phyloP scores from a whole-genome alignment of 1,139 yeast genomes.

The Trichomonascaceae sp. region DNA sequence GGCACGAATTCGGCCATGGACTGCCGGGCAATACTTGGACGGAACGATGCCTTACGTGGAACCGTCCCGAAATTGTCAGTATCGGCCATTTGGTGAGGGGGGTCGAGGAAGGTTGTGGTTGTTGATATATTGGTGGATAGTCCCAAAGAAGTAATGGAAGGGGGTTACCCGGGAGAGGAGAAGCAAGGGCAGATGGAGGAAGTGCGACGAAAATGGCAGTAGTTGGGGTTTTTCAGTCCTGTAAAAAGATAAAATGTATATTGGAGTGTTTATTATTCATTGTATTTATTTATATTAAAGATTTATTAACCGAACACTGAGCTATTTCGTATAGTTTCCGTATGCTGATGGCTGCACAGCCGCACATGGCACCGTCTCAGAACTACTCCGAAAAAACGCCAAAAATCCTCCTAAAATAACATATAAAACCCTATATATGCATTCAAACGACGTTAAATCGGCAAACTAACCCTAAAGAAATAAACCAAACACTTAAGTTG shows the following conservation, averaged over 20 bases:
- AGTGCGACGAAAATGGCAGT: no score
- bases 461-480: no score
- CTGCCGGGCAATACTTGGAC: constrained; percentile 1
- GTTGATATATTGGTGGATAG: neutral
- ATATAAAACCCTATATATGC: neutral
- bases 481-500: no score
- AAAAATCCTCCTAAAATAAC: neutral
- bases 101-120: neutral
- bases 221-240: no score
- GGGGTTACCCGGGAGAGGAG: neutral
- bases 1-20: neutral
- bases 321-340: no score
- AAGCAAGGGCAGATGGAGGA: no score
- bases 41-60: constrained; percentile 2
- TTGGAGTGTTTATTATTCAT: no score
- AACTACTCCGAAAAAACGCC: neutral
- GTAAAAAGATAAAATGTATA: neutral
- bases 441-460: no score
- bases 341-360: neutral
- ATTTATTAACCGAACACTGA: no score
- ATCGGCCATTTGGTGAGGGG: neutral
- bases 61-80: neutral
- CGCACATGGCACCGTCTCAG: neutral
- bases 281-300: no score
- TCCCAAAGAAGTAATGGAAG: neutral